Conservation (phyloP, 257 asterid genomes). For the Jasminum sambac region DNA sequence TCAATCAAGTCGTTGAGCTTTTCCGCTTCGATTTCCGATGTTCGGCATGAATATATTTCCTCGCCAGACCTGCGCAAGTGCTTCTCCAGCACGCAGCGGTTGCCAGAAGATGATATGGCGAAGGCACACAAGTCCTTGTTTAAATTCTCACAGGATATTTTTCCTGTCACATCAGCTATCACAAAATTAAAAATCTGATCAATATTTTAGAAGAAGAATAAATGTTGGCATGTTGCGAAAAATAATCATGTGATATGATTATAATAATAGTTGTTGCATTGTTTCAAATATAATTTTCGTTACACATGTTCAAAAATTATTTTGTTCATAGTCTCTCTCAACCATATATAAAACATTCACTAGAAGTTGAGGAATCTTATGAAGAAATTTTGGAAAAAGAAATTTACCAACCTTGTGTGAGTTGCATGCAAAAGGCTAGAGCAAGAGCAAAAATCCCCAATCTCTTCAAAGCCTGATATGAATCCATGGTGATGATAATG, state of each 20-base stretch:
- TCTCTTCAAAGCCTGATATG: constrained; percentile 17
- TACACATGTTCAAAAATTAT: neutral
- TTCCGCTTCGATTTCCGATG: constrained; percentile 65
- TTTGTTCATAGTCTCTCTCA: no score
- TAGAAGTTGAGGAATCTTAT: no score
- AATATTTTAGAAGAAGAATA: neutral
- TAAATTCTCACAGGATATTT: constrained; percentile 52
- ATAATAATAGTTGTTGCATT: neutral
- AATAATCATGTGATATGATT: no score
- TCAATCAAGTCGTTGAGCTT: constrained; percentile 52
- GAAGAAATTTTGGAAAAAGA: neutral
- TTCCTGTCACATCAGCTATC: constrained; percentile 30
- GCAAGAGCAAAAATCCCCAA: constrained; percentile 31
- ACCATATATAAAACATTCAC: no score
- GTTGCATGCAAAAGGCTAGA: constrained; percentile 29
- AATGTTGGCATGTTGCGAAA: neutral
- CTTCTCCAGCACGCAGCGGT: constrained; percentile 77
- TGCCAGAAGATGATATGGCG: constrained; percentile 58
- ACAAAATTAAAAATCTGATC: neutral
- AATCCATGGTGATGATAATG: constrained; percentile 40
- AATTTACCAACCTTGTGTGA: constrained; percentile 34
- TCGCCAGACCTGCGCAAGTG: constrained; percentile 42
- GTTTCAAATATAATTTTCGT: no score
- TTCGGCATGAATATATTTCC: constrained; percentile 49
- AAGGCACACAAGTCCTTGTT: constrained; percentile 52